Base-by-base conservation (phyloP, 2,329 filamentous ascomycete species). In the Leptodontidium sp. region DNA sequence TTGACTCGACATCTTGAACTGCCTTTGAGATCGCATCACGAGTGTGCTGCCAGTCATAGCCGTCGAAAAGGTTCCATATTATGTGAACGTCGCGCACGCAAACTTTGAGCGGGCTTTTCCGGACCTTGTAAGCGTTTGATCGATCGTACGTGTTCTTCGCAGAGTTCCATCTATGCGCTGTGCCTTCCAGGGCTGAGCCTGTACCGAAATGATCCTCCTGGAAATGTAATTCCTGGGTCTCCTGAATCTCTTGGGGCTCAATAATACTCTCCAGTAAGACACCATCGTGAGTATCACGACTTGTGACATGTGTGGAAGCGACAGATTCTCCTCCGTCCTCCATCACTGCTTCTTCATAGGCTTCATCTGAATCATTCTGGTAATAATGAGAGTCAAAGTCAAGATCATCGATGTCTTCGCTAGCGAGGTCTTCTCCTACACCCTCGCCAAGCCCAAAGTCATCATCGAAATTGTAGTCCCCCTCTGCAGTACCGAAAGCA, bases 41-140 rank as follows among this genome's bases (percentile, higher is more conserved):
- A 0, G 97, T 99, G 53, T 88, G 87, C 74, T 90, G 88, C 97
- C 97, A 99, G 80, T 99, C 97, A 78, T 97, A 99, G 1, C 96
- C 96, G 82, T 99, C 96, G 79, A 96, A 98, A 0, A 99, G 83
- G 77, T 99, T 97, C 96, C 96, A 99, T 69, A 98, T 98, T 63
- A 98, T 83, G 78, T 98, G 93, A 12, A 97, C 90, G 77, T 98
- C 93, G 32, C 93, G 90, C 17, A 98, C 86, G 5, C 89, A 89
- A 2, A 98, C 84, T 71, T 89, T 90, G 15, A 99, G 81, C 6
- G 95, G 93, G 70, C 91, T 93, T 64, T 84, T 85, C 49, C 85
- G 84, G 9, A 90, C 83, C 70, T 90, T 88, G 11, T 82, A 79
- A 61, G 87, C 84, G 53, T 91, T 90, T 0, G 88, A 85, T 52